Percentiles rank a stretch among this genome's conserved stretches.
Conservation (phyloP, 2,329 filamentous ascomycete genomes). For the Penicillium polonicum region DNA sequence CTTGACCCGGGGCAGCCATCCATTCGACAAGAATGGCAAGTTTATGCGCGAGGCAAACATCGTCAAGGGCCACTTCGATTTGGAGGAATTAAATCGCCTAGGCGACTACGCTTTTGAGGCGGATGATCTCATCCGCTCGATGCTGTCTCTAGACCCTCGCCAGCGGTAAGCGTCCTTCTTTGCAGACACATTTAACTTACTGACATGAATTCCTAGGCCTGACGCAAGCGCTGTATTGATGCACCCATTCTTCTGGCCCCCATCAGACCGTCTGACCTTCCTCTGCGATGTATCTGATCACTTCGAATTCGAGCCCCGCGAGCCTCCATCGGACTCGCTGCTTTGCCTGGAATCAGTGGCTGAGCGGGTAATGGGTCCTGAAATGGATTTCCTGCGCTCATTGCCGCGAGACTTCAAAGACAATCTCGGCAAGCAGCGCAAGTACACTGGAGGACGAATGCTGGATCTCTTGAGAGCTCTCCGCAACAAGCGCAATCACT, state of each 20-base stretch:
- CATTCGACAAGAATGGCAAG: conserved; percentile 88
- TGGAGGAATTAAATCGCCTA: conserved; percentile 69
- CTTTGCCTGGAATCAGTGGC: conserved; percentile 55
- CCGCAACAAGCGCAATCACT: conserved; percentile 96
- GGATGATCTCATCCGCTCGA: conserved; percentile 77
- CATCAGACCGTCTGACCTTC: conserved; percentile 85
- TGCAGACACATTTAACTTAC: background rate
- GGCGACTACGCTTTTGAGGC: conserved; percentile 86
- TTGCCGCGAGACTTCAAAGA: conserved; percentile 83
- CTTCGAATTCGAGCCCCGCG: conserved; percentile 87
- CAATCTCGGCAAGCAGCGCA: conserved; percentile 87
- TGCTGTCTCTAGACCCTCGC: conserved; percentile 68
- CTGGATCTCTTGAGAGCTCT: conserved; percentile 85
- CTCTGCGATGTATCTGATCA: conserved; percentile 96
- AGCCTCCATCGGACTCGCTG: conserved; percentile 72
- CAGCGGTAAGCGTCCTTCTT: conserved; percentile 38
- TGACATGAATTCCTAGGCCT: conserved; percentile 45
- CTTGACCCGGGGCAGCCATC: conserved; percentile 87
- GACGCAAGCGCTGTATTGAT: conserved; percentile 76
- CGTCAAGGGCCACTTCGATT: conserved; percentile 77
- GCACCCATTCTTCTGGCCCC: conserved; percentile 94
- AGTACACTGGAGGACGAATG: conserved; percentile 81
- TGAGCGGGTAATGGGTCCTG: conserved; percentile 48
- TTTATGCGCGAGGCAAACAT: conserved; percentile 98
- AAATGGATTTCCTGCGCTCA: conserved; percentile 72